Percentiles rank a stretch among this genome's conserved stretches.
These are phyloP conservation scores for Colletotrichum tanaceti DNA, from an alignment of 2,329 filamentous ascomycete species.

Conservation along the genomic window DNA sequence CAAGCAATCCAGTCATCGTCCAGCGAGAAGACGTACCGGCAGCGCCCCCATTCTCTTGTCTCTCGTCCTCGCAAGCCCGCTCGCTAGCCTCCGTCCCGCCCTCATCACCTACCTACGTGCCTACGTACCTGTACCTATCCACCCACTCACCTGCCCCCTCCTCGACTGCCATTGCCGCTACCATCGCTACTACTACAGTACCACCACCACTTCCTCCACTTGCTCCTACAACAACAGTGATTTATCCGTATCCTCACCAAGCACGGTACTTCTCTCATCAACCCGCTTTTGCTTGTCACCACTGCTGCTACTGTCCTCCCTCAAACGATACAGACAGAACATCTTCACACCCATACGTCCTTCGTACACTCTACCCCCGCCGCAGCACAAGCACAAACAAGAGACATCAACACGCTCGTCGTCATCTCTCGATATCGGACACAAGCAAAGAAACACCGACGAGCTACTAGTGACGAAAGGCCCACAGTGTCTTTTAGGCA, in stretches of 20 bases:
- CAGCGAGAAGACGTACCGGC: slow-evolving; percentile 33
- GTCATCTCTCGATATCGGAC: slow-evolving; percentile 18
- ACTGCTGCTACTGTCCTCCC: slow-evolving; percentile 2
- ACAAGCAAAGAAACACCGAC: slow-evolving; percentile 1
- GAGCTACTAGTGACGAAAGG: neutral
- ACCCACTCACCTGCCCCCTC: neutral
- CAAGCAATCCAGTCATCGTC: slow-evolving; percentile 28
- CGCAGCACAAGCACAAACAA: slow-evolving; percentile 10
- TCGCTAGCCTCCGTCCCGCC: slow-evolving; percentile 30
- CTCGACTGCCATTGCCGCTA: slow-evolving; percentile 6
- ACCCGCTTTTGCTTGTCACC: neutral
- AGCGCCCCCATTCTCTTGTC: slow-evolving; percentile 37
- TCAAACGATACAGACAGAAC: neutral
- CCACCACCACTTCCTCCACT: neutral
- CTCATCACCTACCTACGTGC: too few relatives aligned
- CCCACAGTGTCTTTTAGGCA: neutral
- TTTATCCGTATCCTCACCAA: slow-evolving; percentile 1
- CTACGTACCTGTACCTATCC: too few relatives aligned
- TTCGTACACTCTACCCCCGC: too few relatives aligned
- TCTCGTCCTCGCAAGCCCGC: slow-evolving; percentile 22
- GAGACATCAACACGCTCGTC: slow-evolving; percentile 9
- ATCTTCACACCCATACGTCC: slow-evolving; percentile 8
- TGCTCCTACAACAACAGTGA: neutral
- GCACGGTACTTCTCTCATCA: slow-evolving; percentile 16
- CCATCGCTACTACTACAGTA: slow-evolving; percentile 7